Conservation (phyloP, 495 filamentous ascomycete genomes). For the Symbiotaphrina buchneri region DNA sequence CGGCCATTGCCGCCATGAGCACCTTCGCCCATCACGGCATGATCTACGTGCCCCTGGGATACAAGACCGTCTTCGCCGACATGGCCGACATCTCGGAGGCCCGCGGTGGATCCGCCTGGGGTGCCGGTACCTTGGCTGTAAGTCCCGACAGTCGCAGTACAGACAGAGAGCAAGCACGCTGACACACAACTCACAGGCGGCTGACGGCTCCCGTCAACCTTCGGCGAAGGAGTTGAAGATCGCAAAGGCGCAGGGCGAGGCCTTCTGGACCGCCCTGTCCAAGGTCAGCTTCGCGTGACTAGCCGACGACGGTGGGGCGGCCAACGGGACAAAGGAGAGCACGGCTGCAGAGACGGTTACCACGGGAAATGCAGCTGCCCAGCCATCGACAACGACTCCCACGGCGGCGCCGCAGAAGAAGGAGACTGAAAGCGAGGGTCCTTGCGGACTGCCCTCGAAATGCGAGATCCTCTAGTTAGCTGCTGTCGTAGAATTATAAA, state of each 20-base stretch:
- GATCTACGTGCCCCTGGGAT: conserved; percentile 86
- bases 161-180: background rate
- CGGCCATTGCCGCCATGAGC: conserved; percentile 58
- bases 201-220: conserved; percentile 67
- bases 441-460: conserved; percentile 5
- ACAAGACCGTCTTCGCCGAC: conserved; percentile 51
- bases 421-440: conserved; percentile 5
- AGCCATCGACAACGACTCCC: conserved; percentile 7
- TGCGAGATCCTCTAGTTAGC: conserved; percentile 4
- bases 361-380: conserved; percentile 4
- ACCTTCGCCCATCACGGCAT: conserved; percentile 88
- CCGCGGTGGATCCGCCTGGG: conserved; percentile 78
- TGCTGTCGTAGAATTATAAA: too few relatives aligned
- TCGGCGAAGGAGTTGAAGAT: conserved; percentile 48
- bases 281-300: conserved; percentile 68
- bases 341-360: conserved; percentile 1
- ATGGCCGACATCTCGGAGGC: conserved; percentile 51
- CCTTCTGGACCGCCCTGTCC: conserved; percentile 60
- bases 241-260: conserved; percentile 60
- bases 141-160: conserved; percentile 12
- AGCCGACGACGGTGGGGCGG: conserved; percentile 26
- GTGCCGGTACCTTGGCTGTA: conserved; percentile 80
- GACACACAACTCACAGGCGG: conserved; percentile 12
- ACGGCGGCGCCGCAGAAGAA: conserved; percentile 8
- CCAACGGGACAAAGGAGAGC: conserved; percentile 2